Percentiles rank a stretch among this genome's conserved stretches.
Evolutionary conservation across 1,139 yeast species (phyloP).

Genomic region (Diutina neorugosa): DNA sequence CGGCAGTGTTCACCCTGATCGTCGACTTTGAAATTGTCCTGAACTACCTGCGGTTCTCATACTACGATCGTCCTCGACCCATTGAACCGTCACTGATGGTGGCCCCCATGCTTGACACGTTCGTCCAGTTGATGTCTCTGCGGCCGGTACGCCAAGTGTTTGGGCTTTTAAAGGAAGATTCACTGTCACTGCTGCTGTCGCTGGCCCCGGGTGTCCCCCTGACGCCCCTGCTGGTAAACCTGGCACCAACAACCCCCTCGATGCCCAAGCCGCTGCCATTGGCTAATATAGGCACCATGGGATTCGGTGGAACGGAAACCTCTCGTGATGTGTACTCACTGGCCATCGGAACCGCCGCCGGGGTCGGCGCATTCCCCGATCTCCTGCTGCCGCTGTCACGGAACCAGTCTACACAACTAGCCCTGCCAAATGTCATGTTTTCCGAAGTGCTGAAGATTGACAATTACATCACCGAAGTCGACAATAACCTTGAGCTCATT

Average conservation of each 20-base stretch:
- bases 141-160: neutral
- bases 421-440: neutral
- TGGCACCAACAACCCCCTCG: neutral
- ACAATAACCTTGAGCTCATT: slow-evolving; percentile 30
- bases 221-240: neutral
- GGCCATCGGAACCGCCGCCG: slow-evolving; percentile 1
- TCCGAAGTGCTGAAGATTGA: neutral
- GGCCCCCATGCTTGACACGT: neutral
- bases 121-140: neutral
- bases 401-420: neutral
- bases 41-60: neutral
- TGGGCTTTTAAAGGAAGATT: neutral
- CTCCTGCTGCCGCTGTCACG: neutral
- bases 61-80: neutral
- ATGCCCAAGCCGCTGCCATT: neutral
- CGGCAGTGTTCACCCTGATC: neutral
- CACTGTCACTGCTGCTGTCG: neutral
- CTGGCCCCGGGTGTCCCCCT: neutral
- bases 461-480: slow-evolving; percentile 22
- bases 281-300: neutral
- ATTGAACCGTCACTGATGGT: neutral
- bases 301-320: neutral
- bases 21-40: neutral
- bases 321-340: neutral
- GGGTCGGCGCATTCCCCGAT: neutral